Percentiles rank a stretch among this genome's conserved stretches.
These are phyloP conservation scores for Trametes cubensis DNA, from an alignment of 768 basidiomycete species.

Conservation along the genomic window DNA sequence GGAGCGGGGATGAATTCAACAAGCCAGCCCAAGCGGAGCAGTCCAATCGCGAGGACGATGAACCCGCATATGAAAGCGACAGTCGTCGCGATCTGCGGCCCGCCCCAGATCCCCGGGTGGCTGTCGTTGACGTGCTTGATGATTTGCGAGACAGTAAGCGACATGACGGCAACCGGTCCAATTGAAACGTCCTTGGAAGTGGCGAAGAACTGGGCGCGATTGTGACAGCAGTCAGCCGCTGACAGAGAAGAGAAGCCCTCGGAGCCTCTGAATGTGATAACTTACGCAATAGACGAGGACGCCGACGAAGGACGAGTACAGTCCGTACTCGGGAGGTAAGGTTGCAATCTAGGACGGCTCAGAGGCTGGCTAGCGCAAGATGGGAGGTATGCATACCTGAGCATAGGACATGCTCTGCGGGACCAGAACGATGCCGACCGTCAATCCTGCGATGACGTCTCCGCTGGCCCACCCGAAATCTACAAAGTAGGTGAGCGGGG, in stretches of 20 bases:
- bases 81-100: slow-evolving; percentile 77
- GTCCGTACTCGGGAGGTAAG: slow-evolving; percentile 81
- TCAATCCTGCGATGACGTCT: slow-evolving; percentile 86
- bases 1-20: slow-evolving; percentile 91
- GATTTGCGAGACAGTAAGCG: slow-evolving; percentile 79
- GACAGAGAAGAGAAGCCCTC: slow-evolving; percentile 3
- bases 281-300: slow-evolving; percentile 79
- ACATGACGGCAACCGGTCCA: slow-evolving; percentile 98
- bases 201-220: slow-evolving; percentile 72
- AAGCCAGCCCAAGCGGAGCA: slow-evolving; percentile 90
- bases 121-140: slow-evolving; percentile 62
- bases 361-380: background rate
- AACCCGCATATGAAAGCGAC: slow-evolving; percentile 90
- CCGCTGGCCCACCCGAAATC: slow-evolving; percentile 76
- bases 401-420: slow-evolving; percentile 93
- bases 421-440: slow-evolving; percentile 92
- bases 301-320: slow-evolving; percentile 92
- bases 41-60: slow-evolving; percentile 86
- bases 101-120: slow-evolving; percentile 58
- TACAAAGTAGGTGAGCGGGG: slow-evolving; percentile 4
- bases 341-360: slow-evolving; percentile 66
- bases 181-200: slow-evolving; percentile 98
- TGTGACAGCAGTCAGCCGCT: background rate
- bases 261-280: slow-evolving; percentile 4
- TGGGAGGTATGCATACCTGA: slow-evolving; percentile 43